These are phyloP conservation scores for Fusarium tricinctum DNA, from an alignment of 2,329 filamentous ascomycete genomes.

Conservation along the genomic window DNA sequence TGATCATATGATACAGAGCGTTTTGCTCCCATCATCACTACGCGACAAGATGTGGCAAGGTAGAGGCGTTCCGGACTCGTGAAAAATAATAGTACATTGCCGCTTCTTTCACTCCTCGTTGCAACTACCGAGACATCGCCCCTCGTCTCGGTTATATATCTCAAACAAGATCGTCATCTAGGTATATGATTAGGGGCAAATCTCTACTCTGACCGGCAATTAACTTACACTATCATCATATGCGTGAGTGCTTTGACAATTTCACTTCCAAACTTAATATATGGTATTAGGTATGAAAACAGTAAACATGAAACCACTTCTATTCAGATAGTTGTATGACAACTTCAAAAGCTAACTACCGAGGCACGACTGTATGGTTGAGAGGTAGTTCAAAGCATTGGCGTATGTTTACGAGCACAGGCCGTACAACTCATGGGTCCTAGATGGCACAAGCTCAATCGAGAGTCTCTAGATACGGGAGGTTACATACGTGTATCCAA, in stretches of 20 bases:
- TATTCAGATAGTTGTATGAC: neutral
- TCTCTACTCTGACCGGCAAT: neutral
- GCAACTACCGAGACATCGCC: constrained; percentile 6
- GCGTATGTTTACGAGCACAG: neutral
- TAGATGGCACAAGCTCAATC: neutral
- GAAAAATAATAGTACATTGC: neutral
- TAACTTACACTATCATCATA: too few species aligned
- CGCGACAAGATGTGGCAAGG: neutral
- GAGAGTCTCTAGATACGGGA: too few species aligned
- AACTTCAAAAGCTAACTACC: neutral
- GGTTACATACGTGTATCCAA: too few species aligned
- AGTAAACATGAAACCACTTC: neutral
- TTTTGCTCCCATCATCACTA: neutral
- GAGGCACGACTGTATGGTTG: neutral
- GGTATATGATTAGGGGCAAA: neutral
- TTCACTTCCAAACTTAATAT: too few species aligned
- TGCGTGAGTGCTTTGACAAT: too few species aligned
- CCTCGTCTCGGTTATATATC: neutral
- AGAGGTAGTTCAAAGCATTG: neutral
- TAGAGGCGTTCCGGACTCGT: neutral
- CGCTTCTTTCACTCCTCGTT: neutral
- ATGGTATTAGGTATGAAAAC: too few species aligned
- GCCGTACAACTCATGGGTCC: neutral
- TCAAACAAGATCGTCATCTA: neutral
- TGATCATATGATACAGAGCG: constrained; percentile 2